Evolutionary conservation across 2,329 filamentous ascomycete species (phyloP), one percentile per base, ranked within the genome.

Genomic region (Alternaria sp.): DNA sequence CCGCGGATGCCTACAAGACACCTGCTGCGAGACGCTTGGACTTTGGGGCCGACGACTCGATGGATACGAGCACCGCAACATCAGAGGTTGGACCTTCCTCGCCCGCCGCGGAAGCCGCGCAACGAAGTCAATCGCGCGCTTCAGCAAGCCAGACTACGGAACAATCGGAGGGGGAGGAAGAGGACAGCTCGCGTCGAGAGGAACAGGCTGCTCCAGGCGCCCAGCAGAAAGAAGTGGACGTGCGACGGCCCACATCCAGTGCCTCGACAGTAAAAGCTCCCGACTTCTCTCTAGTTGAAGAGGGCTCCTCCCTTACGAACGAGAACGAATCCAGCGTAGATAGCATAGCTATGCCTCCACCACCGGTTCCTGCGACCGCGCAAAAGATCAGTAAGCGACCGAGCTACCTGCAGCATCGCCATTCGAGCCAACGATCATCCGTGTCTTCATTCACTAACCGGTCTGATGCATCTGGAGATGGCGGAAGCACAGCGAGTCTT

Each of bases 401-500:
- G 7, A 85, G 83, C 65, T 87, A 85, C 70, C 69, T 88, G 28
- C 83, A 81, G 18, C 84, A 82, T 66, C 84, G 87, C 22, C 82
- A 86, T 68, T 84, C 84, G 3, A 85, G 85, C 60, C 82, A 88
- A 68, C 83, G 86, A 27, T 85, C 87, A n/a, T 88, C 86, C 3
- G 80, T 82, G 14, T 88, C 87, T 3, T 88, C 86, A 0, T 74
- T 84, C 44, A 81, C 84, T 7, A 85, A 84, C 54, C 80, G 78
- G 25, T 87, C 85, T 44, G 86, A 85, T 40, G 77, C 77, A 12
- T 85, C 83, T 64, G 84, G 83, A 36, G 90, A 92, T 63, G 83
- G 81, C 9, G 87, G 87, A n/a, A 94, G 90, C 72, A 93, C 96
- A 66, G 86, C 85, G 4, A 93, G 91, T 5, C 82, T 92, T 18